These are phyloP conservation scores for Auxenochlorella pyrenoidosa DNA, from an alignment of 139 green algal species.

Conservation along the genomic window DNA sequence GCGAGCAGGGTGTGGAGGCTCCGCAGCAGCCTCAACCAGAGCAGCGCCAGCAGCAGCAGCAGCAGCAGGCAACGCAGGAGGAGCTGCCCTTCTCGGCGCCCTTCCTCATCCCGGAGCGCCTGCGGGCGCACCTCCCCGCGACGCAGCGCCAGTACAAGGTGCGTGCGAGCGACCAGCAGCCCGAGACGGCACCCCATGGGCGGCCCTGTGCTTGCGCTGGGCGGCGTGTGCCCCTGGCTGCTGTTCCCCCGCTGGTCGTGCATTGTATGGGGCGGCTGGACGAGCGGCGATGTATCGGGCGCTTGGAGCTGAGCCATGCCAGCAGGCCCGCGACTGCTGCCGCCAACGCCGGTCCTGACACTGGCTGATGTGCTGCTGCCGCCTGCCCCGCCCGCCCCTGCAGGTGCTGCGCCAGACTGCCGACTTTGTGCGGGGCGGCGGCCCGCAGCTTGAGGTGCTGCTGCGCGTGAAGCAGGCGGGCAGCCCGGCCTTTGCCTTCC, in stretches of 20 bases:
- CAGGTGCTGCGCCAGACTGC: conserved; percentile 79
- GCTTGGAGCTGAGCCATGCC: no score
- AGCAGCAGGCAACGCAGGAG: background rate
- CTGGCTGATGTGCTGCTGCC: no score
- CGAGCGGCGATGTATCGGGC: no score
- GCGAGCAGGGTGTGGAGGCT: background rate
- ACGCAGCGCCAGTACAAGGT: conserved; percentile 40
- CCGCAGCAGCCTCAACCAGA: background rate
- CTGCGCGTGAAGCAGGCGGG: conserved; percentile 72
- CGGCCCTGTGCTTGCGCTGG: background rate
- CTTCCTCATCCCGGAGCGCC: conserved; percentile 29
- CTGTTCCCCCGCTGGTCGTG: background rate
- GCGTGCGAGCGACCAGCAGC: background rate
- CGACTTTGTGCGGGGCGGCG: conserved; percentile 69
- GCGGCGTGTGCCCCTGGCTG: no score
- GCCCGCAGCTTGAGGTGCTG: conserved; percentile 75
- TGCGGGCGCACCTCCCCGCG: conserved; percentile 25
- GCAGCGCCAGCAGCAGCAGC: conserved; percentile 8
- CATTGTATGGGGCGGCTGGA: no score
- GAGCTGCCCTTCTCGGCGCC: conserved; percentile 18
- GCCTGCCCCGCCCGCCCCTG: no score
- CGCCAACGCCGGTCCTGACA: no score
- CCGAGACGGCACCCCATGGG: no score
- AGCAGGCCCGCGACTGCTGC: no score
- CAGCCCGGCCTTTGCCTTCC: conserved; percentile 71